phyloP scores from a whole-genome alignment of 768 basidiomycete species.

The Amanita rubescens region DNA sequence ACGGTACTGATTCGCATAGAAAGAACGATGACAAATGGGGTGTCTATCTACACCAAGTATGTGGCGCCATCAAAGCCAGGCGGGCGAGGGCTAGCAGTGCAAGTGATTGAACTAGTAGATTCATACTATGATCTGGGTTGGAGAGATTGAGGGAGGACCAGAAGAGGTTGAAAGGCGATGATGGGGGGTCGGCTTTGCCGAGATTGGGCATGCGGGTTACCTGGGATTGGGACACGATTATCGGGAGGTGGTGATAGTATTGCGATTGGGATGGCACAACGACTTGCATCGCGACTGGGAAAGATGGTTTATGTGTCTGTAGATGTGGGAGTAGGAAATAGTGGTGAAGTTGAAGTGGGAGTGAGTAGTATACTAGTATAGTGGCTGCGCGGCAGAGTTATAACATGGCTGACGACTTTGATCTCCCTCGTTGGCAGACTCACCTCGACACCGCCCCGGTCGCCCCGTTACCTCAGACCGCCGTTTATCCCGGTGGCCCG shows the following conservation, averaged over 20 bases:
- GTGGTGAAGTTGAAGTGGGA: constrained; percentile 57
- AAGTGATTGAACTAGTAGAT: constrained; percentile 58
- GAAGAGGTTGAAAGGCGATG: constrained; percentile 43
- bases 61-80: constrained; percentile 42
- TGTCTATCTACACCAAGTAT: constrained; percentile 41
- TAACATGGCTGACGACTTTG: constrained; percentile 80
- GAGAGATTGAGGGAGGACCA: constrained; percentile 41
- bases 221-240: constrained; percentile 15
- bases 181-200: constrained; percentile 49
- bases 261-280: background rate
- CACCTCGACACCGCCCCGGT: constrained; percentile 47
- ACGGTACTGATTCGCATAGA: background rate
- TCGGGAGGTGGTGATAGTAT: background rate
- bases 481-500: constrained; percentile 49
- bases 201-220: constrained; percentile 84
- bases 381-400: background rate
- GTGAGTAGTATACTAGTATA: constrained; percentile 21
- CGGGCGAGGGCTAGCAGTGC: constrained; percentile 54
- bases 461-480: constrained; percentile 36
- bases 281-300: background rate
- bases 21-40: constrained; percentile 11
- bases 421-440: constrained; percentile 69
- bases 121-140: constrained; percentile 84
- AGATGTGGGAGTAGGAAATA: constrained; percentile 39
- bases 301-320: constrained; percentile 29